Conservation (phyloP, 805 yeast species). For the Hanseniaspora vineae region DNA sequence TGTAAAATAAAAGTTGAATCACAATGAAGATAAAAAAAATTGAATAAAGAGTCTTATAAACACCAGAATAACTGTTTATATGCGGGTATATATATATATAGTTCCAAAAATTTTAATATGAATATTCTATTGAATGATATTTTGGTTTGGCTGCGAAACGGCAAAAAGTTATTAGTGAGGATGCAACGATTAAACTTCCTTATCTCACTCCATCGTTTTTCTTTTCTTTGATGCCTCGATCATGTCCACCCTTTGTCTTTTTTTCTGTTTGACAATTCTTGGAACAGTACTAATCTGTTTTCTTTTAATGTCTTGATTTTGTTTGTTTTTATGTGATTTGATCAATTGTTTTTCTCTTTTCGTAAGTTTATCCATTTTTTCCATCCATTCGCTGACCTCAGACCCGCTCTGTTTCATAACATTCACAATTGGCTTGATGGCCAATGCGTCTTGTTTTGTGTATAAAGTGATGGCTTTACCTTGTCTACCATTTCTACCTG, state of each 20-base stretch:
- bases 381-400: conserved; percentile 66
- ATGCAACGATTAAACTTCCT: too few relatives aligned
- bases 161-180: too few relatives aligned
- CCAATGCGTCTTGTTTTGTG: conserved; percentile 74
- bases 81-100: not conserved
- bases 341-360: conserved; percentile 16
- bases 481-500: conserved; percentile 84
- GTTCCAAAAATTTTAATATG: too few relatives aligned
- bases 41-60: too few relatives aligned
- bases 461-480: conserved; percentile 89
- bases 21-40: too few relatives aligned
- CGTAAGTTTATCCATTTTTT: conserved; percentile 2
- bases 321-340: conserved; percentile 51
- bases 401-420: conserved; percentile 93
- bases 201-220: conserved; percentile 19
- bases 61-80: not conserved
- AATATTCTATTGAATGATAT: too few relatives aligned
- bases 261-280: conserved; percentile 46
- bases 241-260: conserved; percentile 55
- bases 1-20: too few relatives aligned
- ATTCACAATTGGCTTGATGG: conserved; percentile 73
- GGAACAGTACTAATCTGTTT: conserved; percentile 80
- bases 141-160: too few relatives aligned
- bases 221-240: conserved; percentile 60
- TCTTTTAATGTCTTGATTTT: conserved; percentile 49